A percentile compares a stretch with the other conserved stretches of the same genome.
phyloP scores from a whole-genome alignment of 129 eudicot species.

The Artemisia argyi region DNA sequence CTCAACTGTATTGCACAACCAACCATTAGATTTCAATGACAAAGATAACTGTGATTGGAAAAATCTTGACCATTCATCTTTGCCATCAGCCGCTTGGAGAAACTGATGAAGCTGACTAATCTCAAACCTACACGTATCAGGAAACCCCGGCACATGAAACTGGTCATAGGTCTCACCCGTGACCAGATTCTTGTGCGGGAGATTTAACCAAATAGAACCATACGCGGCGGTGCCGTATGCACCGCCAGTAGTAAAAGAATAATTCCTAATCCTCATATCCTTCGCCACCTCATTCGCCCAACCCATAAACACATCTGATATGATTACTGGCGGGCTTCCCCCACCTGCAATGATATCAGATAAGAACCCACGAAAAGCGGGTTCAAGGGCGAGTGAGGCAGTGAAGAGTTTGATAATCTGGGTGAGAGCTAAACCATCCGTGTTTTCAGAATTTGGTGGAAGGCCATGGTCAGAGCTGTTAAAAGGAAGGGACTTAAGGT shows the following conservation, averaged over 20 bases:
- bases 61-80: conserved; percentile 61
- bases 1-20: conserved; percentile 62
- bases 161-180: conserved; percentile 17
- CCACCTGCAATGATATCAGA: not conserved
- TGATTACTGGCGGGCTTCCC: conserved; percentile 40
- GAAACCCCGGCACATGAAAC: conserved; percentile 66
- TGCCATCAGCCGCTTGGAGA: conserved; percentile 47
- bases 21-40: conserved; percentile 48
- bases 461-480: conserved; percentile 44
- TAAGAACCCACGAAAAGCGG: conserved; percentile 34
- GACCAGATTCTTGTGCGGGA: conserved; percentile 42
- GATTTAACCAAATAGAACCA: conserved; percentile 45
- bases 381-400: conserved; percentile 50
- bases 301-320: conserved; percentile 64
- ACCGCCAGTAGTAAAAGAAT: conserved; percentile 65
- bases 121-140: conserved; percentile 40
- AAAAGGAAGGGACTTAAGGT: conserved; percentile 50
- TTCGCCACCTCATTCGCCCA: conserved; percentile 70
- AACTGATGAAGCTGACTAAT: conserved; percentile 41
- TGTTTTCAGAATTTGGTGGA: conserved; percentile 75
- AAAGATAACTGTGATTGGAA: conserved; percentile 39
- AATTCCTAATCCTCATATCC: conserved; percentile 24
- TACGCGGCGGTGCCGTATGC: conserved; percentile 80
- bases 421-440: conserved; percentile 44
- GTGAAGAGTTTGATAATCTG: conserved; percentile 45